Conservation (phyloP, 1,284 basidiomycete genomes). For the Marasmius sp. region DNA sequence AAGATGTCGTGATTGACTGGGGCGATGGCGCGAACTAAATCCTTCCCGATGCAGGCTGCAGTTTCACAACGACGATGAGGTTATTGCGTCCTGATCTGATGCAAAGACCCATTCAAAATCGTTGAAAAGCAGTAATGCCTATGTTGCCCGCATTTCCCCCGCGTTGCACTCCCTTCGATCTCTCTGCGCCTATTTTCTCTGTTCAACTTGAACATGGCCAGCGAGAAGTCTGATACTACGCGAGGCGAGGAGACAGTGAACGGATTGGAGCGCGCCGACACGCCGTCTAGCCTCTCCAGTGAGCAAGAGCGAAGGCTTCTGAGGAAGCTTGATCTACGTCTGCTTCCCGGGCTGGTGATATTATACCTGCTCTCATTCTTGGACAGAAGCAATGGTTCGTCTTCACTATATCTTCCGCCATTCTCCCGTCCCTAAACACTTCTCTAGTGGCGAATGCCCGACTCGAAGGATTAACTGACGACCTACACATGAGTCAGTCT, state of each 20-base stretch:
- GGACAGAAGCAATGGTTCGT: constrained; percentile 2
- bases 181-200: background rate
- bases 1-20: background rate
- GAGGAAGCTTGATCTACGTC: constrained; percentile 1
- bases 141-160: background rate
- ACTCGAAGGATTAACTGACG: constrained; percentile 2
- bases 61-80: background rate
- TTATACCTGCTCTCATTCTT: constrained; percentile 1
- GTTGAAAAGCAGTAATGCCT: background rate
- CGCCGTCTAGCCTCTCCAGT: background rate
- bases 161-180: background rate
- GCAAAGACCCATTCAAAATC: background rate
- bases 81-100: background rate
- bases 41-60: background rate
- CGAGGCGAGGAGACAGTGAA: background rate
- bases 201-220: background rate
- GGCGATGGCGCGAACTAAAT: background rate
- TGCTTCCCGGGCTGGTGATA: constrained; percentile 1
- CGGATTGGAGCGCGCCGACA: background rate
- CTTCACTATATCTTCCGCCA: background rate
- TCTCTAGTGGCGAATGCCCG: constrained; percentile 1
- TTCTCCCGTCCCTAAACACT: background rate
- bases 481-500: constrained; percentile 1
- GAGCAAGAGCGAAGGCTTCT: background rate
- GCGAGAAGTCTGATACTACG: background rate